Conservation (phyloP, 768 basidiomycete species). For the Hericium rajendrae region DNA sequence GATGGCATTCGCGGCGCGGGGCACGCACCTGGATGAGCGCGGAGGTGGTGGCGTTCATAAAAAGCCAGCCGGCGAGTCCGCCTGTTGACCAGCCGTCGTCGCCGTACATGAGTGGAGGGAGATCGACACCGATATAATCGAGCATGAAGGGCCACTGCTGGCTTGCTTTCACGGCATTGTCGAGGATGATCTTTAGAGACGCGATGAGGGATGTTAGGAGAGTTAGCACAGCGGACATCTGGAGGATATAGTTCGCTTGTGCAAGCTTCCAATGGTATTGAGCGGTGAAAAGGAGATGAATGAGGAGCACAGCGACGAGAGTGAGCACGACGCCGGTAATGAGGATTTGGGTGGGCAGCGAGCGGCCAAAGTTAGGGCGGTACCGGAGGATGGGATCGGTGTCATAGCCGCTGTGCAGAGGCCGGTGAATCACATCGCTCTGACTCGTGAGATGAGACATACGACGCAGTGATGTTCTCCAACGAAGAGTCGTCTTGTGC, state of each 20-base stretch:
- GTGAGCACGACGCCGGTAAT: conserved; percentile 80
- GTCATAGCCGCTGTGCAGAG: conserved; percentile 16
- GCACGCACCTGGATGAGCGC: conserved; percentile 72
- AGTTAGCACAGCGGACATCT: conserved; percentile 73
- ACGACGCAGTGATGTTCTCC: background rate
- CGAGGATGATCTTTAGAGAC: conserved; percentile 67
- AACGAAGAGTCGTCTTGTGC: background rate
- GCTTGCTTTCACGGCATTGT: conserved; percentile 49
- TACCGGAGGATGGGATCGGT: conserved; percentile 69
- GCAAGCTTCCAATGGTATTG: conserved; percentile 96
- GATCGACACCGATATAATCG: conserved; percentile 76
- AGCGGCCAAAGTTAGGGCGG: conserved; percentile 76
- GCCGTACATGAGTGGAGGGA: conserved; percentile 44
- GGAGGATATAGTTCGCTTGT: conserved; percentile 84
- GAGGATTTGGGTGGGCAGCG: conserved; percentile 86
- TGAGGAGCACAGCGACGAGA: conserved; percentile 73
- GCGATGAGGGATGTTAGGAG: conserved; percentile 72
- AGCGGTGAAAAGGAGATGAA: conserved; percentile 90
- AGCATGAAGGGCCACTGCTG: conserved; percentile 92
- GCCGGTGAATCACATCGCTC: background rate
- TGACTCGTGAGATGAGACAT: background rate
- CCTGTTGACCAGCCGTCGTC: conserved; percentile 46
- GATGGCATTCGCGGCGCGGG: background rate
- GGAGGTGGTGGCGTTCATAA: conserved; percentile 80
- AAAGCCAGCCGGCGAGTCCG: conserved; percentile 69